Base-by-base conservation (phyloP, 305 asterid genomes). In the Vinca major region DNA sequence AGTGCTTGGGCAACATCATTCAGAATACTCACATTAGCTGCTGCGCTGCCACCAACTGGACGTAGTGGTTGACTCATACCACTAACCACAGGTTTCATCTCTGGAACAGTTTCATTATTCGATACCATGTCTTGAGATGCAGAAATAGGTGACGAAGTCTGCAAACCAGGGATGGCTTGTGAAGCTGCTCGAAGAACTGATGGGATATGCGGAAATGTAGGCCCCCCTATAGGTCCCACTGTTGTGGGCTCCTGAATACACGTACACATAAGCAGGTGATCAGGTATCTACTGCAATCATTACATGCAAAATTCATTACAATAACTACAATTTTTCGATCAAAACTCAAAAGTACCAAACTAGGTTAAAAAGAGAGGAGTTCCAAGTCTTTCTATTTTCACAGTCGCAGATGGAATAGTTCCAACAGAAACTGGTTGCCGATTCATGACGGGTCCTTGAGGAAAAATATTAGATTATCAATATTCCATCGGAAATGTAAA, bases 1-100 rank as follows among this genome's bases (percentile, higher is more conserved):
- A 92, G 83, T 66, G 86, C 96, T 79, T 89, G 98, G 66, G 96
- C 97, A 66, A 87, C 92, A 74, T 85, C 94, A 62, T 93, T 93
- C 80, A 93, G 78, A 65, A 91, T 88, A 74, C 88, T 88, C 82
- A 88, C 92, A 69, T 93, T 93, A 62, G 92, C 95, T 48, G 98
- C 90, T n/a, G 99, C 88, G 51, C 83, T 82, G 51, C 83, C 83
- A 45, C 85, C 83, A 72, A 57, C 78, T 61, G 97, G 96, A 56
- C 96, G 94, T 74, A 79, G 69, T 43, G 92, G 70, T 71, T 87
- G 86, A 44, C 88, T 54, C 79, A 80, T 66, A 62, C 80, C 79
- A 71, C 71, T 75, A 26, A 82, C 91, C 40, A 78, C 14, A 68
- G 99, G 96, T 76, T 93, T 93, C 83, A 78, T 75, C 74, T 93